Base-by-base conservation (phyloP, 371 early-diverging fungal genomes). In the Zychaea mexicana region DNA sequence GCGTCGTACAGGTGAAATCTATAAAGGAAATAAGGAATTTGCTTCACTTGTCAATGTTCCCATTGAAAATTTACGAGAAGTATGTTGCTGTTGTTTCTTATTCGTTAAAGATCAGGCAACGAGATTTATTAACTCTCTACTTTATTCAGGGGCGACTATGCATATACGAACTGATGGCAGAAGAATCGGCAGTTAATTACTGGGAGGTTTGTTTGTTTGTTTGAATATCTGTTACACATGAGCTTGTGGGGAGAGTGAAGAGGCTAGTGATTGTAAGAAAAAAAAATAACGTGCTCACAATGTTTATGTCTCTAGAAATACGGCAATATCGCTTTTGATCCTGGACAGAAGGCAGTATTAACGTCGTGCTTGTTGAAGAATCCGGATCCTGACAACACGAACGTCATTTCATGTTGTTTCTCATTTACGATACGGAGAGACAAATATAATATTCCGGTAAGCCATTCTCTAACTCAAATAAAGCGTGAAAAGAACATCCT, bases 1-100 rank as follows among this genome's bases (percentile, higher is more conserved):
- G 97, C 85, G 97, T 26, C 86, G 97, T 36, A 95, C 96, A 0
- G 97, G 97, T 21, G 96, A 97, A 76, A 96, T 97, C 30, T 95
- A 90, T 83, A 95, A 94, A 66, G 91, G 94, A 26, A 97, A 97
- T 80, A 89, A 91, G 62, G 94, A 94, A 75, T 97, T 97, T 85
- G 95, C 96, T 1, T 76, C 88, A 0, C 82, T 97, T 38, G 92
- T 96, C 10, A 91, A 91, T 54, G 86, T 93, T 17, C 90, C 93
- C 3, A 77, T 90, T 39, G 90, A 92, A 31, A 77, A 83, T 69
- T 75, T 94, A 12, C 79, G 86, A 49, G 93, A 94, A 45, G 86
- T 81, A 67, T 27, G 60, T 42, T 42, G 33, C 6, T 12, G 53
- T 9, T 22, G 6, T 22, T 17, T 10, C 8, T n/a, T 47, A 3